Evolutionary conservation across 2,329 filamentous ascomycete genomes (phyloP), one percentile per base, ranked within the genome.

Genomic region (Cladosporium sp.): DNA sequence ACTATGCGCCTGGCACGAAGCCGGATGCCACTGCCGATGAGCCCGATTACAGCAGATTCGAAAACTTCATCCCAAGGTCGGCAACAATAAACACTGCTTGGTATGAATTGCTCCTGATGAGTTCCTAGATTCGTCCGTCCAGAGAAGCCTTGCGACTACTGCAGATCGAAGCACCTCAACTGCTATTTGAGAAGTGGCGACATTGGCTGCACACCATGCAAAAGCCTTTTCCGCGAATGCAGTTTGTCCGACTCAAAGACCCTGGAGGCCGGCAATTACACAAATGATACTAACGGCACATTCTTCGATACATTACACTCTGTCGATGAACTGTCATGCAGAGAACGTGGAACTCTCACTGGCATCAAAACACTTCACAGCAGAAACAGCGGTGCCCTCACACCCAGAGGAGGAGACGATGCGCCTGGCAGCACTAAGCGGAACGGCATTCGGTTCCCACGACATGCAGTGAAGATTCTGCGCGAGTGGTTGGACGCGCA

Each of bases 401-500:
- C 70, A 29, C 68, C 72, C 3, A 62, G 70, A 2, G 58, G 64
- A 18, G 55, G 56, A 7, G 75, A 76, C 57, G 74, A 75, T 60
- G 70, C 78, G 67, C 78, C 70, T 69, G 73, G 74, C 16, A 76
- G 71, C 65, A 65, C 68, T 11, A 76, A 74, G 61, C 69, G 73
- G 1, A 87, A 87, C 67, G 90, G 88, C 62, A 87, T 89, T 60
- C 86, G 92, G 16, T 93, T 97, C 78, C 92, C 92, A 5, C 83
- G 91, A 68, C 89, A 93, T 70, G 91, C 92, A 0, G 86, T 95
- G 68, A 90, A 90, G 71, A 86, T 92, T 49, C 80, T 97, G 60
- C 94, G 94, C 78, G 88, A 89, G 71, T 97, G 93, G 93, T 84
- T 96, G 35, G 86, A 89, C 0, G 88, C 88, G 7, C 92, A 97